Conservation (phyloP, 768 basidiomycete species). For the Tulasnella sp. region DNA sequence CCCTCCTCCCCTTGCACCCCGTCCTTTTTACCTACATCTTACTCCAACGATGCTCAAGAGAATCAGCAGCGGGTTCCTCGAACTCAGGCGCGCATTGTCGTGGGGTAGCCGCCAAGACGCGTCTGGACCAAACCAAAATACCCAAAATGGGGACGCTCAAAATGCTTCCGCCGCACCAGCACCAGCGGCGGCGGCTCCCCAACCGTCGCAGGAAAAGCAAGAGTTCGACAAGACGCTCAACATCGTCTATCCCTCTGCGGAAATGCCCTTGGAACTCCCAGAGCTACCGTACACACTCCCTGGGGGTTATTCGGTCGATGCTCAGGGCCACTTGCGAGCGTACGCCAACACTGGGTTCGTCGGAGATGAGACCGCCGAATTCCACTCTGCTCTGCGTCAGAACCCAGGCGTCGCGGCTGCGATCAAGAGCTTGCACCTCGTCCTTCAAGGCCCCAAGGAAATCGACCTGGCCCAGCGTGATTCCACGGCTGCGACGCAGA, state of each 20-base stretch:
- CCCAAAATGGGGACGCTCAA: background rate
- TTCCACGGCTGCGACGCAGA: conserved; percentile 9
- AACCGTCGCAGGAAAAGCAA: background rate
- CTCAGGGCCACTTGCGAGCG: conserved; percentile 11
- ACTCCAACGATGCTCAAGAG: conserved; percentile 11
- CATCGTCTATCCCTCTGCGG: background rate
- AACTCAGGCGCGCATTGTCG: conserved; percentile 8
- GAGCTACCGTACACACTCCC: conserved; percentile 19
- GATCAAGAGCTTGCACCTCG: conserved; percentile 20
- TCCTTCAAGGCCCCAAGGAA: conserved; percentile 19
- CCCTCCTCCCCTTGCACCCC: conserved; percentile 14
- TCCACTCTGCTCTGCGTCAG: conserved; percentile 12
- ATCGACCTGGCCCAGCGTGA: conserved; percentile 5
- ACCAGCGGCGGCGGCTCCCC: background rate
- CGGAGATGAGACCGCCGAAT: background rate
- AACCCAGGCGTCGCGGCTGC: conserved; percentile 8
- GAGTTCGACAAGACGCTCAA: conserved; percentile 16
- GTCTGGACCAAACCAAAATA: background rate
- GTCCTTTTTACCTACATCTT: background rate
- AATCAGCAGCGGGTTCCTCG: conserved; percentile 22
- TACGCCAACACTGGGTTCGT: conserved; percentile 13
- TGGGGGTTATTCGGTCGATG: background rate
- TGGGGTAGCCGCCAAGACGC: background rate
- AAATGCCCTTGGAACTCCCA: background rate
- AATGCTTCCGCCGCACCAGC: conserved; percentile 5